Percentiles rank a stretch among this genome's conserved stretches.
Conservation (phyloP, 208 protist species). For the Leishmania aethiopica region DNA sequence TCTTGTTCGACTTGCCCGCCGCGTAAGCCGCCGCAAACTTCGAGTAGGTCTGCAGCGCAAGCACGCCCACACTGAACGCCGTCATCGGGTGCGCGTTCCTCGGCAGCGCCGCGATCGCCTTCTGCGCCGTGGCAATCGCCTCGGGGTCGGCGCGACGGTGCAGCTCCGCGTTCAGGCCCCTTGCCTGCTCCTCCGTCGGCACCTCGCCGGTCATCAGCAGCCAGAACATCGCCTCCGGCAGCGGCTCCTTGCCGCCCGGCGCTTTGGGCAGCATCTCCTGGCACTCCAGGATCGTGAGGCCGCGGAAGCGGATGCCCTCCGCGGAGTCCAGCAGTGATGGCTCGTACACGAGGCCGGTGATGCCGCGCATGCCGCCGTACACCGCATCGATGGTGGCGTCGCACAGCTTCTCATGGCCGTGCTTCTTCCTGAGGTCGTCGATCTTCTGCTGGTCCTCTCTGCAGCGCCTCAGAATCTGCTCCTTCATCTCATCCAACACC, state of each 20-base stretch:
- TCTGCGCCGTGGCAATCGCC: slow-evolving; percentile 67
- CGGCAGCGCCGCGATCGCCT: slow-evolving; percentile 91
- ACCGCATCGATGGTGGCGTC: slow-evolving; percentile 88
- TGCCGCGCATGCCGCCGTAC: slow-evolving; percentile 96
- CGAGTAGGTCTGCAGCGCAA: slow-evolving; percentile 93
- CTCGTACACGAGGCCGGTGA: slow-evolving; percentile 97
- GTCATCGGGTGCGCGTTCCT: slow-evolving; percentile 97
- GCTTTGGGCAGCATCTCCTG: slow-evolving; percentile 92
- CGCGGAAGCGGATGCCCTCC: slow-evolving; percentile 98
- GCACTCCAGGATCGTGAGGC: slow-evolving; percentile 95
- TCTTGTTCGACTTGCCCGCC: slow-evolving; percentile 90
- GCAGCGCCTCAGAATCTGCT: slow-evolving; percentile 40
- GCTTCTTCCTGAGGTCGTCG: slow-evolving; percentile 79
- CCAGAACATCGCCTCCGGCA: slow-evolving; percentile 97
- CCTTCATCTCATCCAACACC: slow-evolving; percentile 63
- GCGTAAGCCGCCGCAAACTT: slow-evolving; percentile 95
- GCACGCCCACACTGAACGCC: slow-evolving; percentile 79
- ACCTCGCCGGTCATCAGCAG: slow-evolving; percentile 97
- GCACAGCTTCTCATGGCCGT: slow-evolving; percentile 88
- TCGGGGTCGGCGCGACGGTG: slow-evolving; percentile 69
- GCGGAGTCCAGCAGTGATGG: slow-evolving; percentile 95
- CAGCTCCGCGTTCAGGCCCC: slow-evolving; percentile 83
- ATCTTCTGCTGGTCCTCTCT: slow-evolving; percentile 62
- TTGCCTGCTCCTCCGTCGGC: slow-evolving; percentile 86
- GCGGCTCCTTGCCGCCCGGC: slow-evolving; percentile 81